phyloP scores from a whole-genome alignment of 139 green algal species.

The Diplosphaera chodatii region DNA sequence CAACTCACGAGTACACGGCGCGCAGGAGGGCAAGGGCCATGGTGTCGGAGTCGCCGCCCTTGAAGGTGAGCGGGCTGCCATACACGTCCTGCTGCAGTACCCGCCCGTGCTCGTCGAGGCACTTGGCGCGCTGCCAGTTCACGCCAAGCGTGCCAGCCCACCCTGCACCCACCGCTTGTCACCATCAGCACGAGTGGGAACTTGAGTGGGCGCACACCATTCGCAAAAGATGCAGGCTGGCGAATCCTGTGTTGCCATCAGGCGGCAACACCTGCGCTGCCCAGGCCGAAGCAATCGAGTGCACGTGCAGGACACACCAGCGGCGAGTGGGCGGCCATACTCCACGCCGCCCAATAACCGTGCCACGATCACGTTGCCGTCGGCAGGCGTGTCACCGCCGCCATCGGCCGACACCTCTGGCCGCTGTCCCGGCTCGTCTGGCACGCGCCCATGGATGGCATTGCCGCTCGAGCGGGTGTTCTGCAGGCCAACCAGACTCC shows the following conservation, averaged over 20 bases:
- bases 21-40: constrained; percentile 53
- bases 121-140: constrained; percentile 61
- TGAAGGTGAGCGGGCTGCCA: constrained; percentile 77
- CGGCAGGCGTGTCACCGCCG: background rate
- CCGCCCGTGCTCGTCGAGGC: constrained; percentile 61
- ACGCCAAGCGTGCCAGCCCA: constrained; percentile 61
- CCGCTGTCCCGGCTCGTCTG: constrained; percentile 29
- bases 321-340: constrained; percentile 36
- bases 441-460: constrained; percentile 40
- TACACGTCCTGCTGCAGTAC: constrained; percentile 70
- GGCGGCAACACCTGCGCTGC: no score
- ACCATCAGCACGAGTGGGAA: no score
- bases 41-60: constrained; percentile 47
- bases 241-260: no score
- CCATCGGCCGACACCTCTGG: background rate
- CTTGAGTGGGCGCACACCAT: no score
- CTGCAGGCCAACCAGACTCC: constrained; percentile 17
- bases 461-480: constrained; percentile 50
- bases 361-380: constrained; percentile 45
- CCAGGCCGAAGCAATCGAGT: no score
- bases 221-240: no score
- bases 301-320: background rate
- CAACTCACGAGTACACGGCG: constrained; percentile 56
- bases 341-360: constrained; percentile 63
- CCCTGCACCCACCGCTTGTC: background rate